Base-by-base conservation (phyloP, 192 early-diverging fungal genomes). In the Geranomyces variabilis region DNA sequence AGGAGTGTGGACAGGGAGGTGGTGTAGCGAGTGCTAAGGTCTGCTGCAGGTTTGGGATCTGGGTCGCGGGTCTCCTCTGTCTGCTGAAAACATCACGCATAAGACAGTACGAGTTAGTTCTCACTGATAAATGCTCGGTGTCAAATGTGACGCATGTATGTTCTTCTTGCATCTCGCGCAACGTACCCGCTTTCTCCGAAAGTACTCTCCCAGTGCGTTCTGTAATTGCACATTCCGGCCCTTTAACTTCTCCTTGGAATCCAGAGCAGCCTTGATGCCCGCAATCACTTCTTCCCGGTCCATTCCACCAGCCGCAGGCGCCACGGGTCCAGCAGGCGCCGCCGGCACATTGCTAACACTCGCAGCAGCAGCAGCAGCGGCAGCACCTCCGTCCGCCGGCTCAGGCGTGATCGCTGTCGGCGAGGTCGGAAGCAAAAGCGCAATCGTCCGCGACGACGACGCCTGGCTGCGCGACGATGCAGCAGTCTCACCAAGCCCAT, bases 121-220 rank as follows among this genome's bases (percentile, higher is more conserved):
- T 7, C 34, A 41, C 65, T 19, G 14, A 1, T 15, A 71, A n/a
- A 9, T 24, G 22, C 48, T 48, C 48, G 31, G 13, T n/a, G n/a
- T 1, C n/a, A 41, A 41, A n/a, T n/a, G n/a, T n/a, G n/a, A n/a
- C n/a, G n/a, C n/a, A n/a, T n/a, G n/a, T n/a, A 19, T 12, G 26
- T 9, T 30, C 22, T n/a, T 10, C n/a, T 45, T 17, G 31, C 21
- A 9, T 51, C n/a, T 46, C 34, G 55, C 17, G 19, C n/a, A n/a
- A 60, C 60, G 5, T 77, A 87, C 86, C 70, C 87, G 43, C 61
- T 87, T 87, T 45, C 80, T 57, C 34, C 79, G 78, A 49, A 88
- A 88, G 56, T 83, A 81, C 47, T 88, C 87, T 17, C 75, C 81
- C 0, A 87, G 69, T 56, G 78, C 79, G 63, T 88, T 87, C 73